phyloP scores from a whole-genome alignment of 371 early-diverging fungal species.

The Apophysomyces elegans region DNA sequence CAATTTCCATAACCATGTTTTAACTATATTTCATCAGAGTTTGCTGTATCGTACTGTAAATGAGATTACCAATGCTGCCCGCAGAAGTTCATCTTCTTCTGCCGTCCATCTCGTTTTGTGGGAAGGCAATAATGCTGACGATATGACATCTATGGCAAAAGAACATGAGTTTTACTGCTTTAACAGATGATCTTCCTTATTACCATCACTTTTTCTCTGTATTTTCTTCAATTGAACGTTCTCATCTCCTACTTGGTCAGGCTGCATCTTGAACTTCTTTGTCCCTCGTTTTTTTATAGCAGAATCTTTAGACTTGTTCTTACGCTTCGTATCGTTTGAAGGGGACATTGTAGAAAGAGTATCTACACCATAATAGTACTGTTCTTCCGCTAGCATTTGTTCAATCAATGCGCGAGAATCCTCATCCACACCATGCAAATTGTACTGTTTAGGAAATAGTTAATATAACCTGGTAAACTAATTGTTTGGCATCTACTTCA shows the following conservation, averaged over 20 bases:
- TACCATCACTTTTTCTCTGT: slow-evolving; percentile 9
- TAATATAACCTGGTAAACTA: neutral
- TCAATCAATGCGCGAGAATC: slow-evolving; percentile 59
- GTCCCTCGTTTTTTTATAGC: slow-evolving; percentile 17
- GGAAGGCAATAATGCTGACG: slow-evolving; percentile 63
- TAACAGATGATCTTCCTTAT: neutral
- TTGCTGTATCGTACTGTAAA: neutral
- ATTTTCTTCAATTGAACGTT: slow-evolving; percentile 1
- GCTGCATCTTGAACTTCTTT: slow-evolving; percentile 12
- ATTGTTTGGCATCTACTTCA: neutral
- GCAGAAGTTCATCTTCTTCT: slow-evolving; percentile 47
- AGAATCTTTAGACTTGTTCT: slow-evolving; percentile 4
- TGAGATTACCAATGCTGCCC: slow-evolving; percentile 50
- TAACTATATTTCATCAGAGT: slow-evolving; percentile 29
- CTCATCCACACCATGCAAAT: slow-evolving; percentile 46
- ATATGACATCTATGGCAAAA: slow-evolving; percentile 19
- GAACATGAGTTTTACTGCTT: neutral
- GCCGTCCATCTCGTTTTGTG: slow-evolving; percentile 65
- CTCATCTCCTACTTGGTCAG: neutral
- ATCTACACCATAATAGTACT: slow-evolving; percentile 58
- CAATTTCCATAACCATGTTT: slow-evolving; percentile 69
- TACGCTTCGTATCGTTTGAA: slow-evolving; percentile 2
- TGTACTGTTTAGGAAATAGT: neutral
- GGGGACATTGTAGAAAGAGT: slow-evolving; percentile 22
- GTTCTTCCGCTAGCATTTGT: slow-evolving; percentile 75